These are phyloP conservation scores for Aureobasidium namibiae DNA, from an alignment of 2,329 filamentous ascomycete species.

Conservation along the genomic window DNA sequence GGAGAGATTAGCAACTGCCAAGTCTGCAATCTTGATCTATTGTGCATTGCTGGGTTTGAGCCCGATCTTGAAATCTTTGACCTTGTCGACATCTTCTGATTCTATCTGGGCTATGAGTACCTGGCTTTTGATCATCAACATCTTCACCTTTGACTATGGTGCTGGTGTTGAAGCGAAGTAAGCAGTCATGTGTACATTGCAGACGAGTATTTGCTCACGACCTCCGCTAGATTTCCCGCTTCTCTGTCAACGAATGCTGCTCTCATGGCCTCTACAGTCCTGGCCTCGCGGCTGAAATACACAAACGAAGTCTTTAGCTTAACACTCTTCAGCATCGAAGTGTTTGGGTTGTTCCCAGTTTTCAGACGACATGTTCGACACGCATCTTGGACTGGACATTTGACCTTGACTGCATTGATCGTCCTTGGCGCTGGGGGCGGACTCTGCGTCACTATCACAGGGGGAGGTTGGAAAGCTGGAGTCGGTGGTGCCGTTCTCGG, in stretches of 20 bases:
- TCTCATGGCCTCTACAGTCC: conserved; percentile 89
- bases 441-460: conserved; percentile 53
- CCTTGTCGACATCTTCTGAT: conserved; percentile 81
- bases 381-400: conserved; percentile 72
- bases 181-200: conserved; percentile 15
- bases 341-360: conserved; percentile 96
- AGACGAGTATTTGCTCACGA: background rate
- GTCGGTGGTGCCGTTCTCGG: conserved; percentile 70
- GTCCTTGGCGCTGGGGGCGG: conserved; percentile 74
- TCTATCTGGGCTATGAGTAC: conserved; percentile 97
- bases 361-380: conserved; percentile 83
- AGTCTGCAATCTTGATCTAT: conserved; percentile 88
- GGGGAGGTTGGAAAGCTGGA: conserved; percentile 47
- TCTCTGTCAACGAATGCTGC: conserved; percentile 89
- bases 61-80: conserved; percentile 95
- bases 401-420: conserved; percentile 64
- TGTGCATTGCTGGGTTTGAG: conserved; percentile 85
- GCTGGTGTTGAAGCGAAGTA: conserved; percentile 51
- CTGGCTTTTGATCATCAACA: conserved; percentile 88
- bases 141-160: conserved; percentile 96
- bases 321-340: conserved; percentile 92
- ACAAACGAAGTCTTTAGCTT: conserved; percentile 93
- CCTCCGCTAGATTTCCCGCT: conserved; percentile 46
- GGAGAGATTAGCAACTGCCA: conserved; percentile 69
- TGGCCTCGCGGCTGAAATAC: conserved; percentile 79